These are phyloP conservation scores for Zymoseptoria ardabiliae DNA, from an alignment of 2,329 filamentous ascomycete genomes.

Conservation along the genomic window DNA sequence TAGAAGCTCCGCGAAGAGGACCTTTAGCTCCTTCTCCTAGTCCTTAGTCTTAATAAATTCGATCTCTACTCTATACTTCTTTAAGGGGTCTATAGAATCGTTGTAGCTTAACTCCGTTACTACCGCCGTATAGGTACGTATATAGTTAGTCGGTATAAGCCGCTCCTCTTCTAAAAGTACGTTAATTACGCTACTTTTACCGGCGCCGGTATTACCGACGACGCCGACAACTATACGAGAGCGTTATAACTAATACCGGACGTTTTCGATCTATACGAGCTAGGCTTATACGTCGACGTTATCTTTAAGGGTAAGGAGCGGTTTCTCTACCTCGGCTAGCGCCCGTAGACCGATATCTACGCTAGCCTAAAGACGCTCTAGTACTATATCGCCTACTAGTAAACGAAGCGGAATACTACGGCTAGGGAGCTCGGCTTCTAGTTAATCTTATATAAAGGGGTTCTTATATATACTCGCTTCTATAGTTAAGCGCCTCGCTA, in stretches of 20 bases:
- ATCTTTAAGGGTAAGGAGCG: conserved; percentile 23
- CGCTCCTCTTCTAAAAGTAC: conserved; percentile 55
- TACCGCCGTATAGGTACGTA: conserved; percentile 56
- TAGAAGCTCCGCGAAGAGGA: conserved; percentile 44
- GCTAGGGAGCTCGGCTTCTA: conserved; percentile 1
- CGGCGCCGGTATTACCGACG: conserved; percentile 54
- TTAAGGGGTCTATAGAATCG: conserved; percentile 30
- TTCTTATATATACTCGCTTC: conserved; percentile 1
- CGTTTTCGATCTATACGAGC: conserved; percentile 36
- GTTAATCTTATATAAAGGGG: conserved; percentile 9
- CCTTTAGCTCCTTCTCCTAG: conserved; percentile 47
- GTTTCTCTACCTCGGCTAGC: conserved; percentile 29
- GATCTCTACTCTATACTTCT: conserved; percentile 48
- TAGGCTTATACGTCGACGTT: conserved; percentile 33
- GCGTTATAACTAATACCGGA: conserved; percentile 34
- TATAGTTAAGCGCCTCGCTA: background rate
- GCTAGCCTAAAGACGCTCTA: conserved; percentile 34
- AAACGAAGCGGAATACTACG: conserved; percentile 23
- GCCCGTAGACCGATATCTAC: conserved; percentile 33
- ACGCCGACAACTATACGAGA: conserved; percentile 50
- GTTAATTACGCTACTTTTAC: conserved; percentile 58
- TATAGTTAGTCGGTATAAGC: conserved; percentile 50
- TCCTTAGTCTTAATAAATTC: conserved; percentile 49
- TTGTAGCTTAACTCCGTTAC: conserved; percentile 57
- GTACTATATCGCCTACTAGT: conserved; percentile 27